A percentile compares a stretch with the other conserved stretches of the same genome.
These are phyloP conservation scores for Protomyces inundatus DNA, from an alignment of 1,139 yeast species.

Conservation along the genomic window DNA sequence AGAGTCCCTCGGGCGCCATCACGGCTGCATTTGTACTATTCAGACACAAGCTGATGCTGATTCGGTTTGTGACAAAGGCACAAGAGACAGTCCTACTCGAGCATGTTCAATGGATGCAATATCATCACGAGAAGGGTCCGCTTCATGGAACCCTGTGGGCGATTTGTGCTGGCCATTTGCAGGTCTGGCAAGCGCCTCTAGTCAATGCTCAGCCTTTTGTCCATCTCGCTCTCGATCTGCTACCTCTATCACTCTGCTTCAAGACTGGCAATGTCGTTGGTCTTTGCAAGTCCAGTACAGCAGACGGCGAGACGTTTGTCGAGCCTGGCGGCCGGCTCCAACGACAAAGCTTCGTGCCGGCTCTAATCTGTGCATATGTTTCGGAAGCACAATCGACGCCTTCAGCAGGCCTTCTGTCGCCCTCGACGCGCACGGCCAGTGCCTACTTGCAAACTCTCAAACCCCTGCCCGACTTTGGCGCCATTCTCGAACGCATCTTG, in stretches of 20 bases:
- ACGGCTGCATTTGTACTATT: not conserved
- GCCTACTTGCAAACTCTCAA: not conserved
- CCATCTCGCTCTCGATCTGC: not conserved
- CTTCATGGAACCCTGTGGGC: slow-evolving; percentile 4
- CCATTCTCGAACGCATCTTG: slow-evolving; percentile 47
- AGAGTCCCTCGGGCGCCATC: not conserved
- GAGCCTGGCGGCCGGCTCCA: not conserved
- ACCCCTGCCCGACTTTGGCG: slow-evolving; percentile 42
- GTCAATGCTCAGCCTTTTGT: not conserved
- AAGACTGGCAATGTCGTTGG: slow-evolving; percentile 5
- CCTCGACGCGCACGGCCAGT: not conserved
- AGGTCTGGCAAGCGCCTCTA: not conserved
- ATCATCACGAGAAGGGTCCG: not conserved
- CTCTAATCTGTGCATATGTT: not conserved
- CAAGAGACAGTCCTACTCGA: not conserved
- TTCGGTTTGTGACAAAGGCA: not conserved
- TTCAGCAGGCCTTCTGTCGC: not conserved
- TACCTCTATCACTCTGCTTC: slow-evolving; percentile 1
- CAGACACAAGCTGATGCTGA: not conserved
- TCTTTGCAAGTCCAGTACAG: not conserved
- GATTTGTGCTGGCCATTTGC: not conserved
- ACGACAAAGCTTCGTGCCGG: not conserved
- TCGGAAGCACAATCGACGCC: not conserved
- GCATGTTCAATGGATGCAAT: slow-evolving; percentile 1
- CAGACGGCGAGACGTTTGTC: not conserved